Evolutionary conservation across 306 rosid species (phyloP), one percentile per base, ranked within the genome.

Genomic region (Sechiopsis laciniata): DNA sequence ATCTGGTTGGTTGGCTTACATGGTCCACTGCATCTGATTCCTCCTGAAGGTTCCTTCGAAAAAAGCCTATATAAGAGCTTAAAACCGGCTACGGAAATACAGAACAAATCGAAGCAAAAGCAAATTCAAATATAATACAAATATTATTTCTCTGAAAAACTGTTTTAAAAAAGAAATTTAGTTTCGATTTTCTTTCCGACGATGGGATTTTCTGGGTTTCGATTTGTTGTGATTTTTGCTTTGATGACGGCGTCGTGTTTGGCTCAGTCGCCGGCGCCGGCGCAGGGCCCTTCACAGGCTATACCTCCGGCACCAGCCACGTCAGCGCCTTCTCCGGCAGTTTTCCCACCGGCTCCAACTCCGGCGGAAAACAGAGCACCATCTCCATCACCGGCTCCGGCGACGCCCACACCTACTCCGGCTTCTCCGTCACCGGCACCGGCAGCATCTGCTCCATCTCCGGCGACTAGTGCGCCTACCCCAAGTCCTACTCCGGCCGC

Each of bases 151-250:
- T 4, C 52, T 71, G 46, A 50, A 26, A 26, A 50, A 21, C 24
- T 51, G 59, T 64, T 35, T 40, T 35, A 16, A 51, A 15, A 69
- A 51, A 26, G 6, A 58, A 8, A 10, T 14, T 32, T 1, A 22
- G 0, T 40, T 24, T 2, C 7, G 9, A 19, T 9, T 46, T 48
- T 16, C 26, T 42, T 74, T 15, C 42, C 37, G 60, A 17, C 5
- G 14, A 74, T 74, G 77, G 71, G 77, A 22, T 48, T 61, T 71
- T n/a, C 71, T 7, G 77, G 77, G 40, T 10, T 74, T 57, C 59
- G 35, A 22, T 26, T 26, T 2, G 45, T 61, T 29, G 9, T 74
- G 37, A 16, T 61, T 50, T 35, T 74, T 22, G 71, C 55, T 51
- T 10, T 74, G 46, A 10, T 74, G 59, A 20, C 71, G 16, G n/a